These are phyloP conservation scores for Yamadazyma takamatsuzukensis DNA, from an alignment of 805 yeast genomes.

Conservation along the genomic window DNA sequence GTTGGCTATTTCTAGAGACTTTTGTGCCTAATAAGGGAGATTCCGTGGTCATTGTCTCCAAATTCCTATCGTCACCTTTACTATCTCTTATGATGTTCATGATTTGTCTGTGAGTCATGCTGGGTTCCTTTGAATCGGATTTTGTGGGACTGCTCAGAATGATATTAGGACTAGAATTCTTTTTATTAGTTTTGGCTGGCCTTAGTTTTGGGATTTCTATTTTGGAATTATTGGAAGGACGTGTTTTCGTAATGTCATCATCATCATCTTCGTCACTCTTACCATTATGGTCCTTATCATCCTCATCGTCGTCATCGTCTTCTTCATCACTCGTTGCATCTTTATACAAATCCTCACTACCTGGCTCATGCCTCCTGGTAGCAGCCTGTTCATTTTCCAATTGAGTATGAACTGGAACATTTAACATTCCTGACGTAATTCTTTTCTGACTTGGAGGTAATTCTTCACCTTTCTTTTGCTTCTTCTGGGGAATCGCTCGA, in stretches of 20 bases:
- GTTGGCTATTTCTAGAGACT: not conserved
- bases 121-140: not conserved
- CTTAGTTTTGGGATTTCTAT: no score
- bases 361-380: constrained; percentile 2
- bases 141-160: constrained; percentile 8
- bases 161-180: no score
- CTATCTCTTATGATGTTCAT: not conserved
- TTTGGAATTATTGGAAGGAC: no score
- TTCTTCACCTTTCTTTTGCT: constrained; percentile 3
- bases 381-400: constrained; percentile 19
- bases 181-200: no score
- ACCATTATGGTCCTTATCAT: not conserved
- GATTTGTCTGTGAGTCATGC: not conserved
- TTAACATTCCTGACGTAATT: constrained; percentile 42
- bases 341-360: not conserved
- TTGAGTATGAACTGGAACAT: constrained; percentile 28
- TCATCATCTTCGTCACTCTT: no score
- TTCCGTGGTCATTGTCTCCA: not conserved
- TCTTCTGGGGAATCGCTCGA: constrained; percentile 28
- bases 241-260: no score
- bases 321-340: constrained; percentile 2
- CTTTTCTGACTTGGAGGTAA: constrained; percentile 15
- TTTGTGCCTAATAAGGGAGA: not conserved
- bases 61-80: not conserved
- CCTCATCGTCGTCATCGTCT: constrained; percentile 1